Conservation (phyloP, 2,329 filamentous ascomycete species). For the Aschersonia sp. region DNA sequence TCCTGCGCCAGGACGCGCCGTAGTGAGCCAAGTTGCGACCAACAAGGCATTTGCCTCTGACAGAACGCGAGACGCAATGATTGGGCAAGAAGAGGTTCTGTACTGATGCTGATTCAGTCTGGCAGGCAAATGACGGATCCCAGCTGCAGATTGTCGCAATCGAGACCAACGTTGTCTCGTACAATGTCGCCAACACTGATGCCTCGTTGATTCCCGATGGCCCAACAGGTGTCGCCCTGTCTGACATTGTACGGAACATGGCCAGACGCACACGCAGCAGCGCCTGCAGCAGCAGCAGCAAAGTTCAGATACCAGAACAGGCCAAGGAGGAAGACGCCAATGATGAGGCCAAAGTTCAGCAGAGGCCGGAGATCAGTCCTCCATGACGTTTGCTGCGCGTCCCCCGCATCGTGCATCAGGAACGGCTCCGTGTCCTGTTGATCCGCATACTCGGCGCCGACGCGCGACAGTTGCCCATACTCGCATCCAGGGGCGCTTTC, state of each 20-base stretch:
- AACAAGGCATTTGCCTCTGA: too few relatives aligned
- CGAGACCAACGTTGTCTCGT: slow-evolving; percentile 26
- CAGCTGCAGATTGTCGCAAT: slow-evolving; percentile 29
- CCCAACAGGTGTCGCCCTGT: slow-evolving; percentile 38
- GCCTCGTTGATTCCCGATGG: slow-evolving; percentile 27
- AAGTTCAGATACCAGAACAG: slow-evolving; percentile 33
- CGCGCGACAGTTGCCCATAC: slow-evolving; percentile 31
- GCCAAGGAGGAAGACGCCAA: slow-evolving; percentile 33
- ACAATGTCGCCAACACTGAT: slow-evolving; percentile 30
- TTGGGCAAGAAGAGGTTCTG: too few relatives aligned
- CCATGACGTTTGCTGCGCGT: slow-evolving; percentile 25
- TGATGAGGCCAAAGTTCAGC: slow-evolving; percentile 42
- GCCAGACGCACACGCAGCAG: slow-evolving; percentile 12
- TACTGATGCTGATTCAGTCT: neutral
- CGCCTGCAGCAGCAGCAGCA: slow-evolving; percentile 7
- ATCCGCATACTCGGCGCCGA: slow-evolving; percentile 15
- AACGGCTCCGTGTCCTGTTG: slow-evolving; percentile 17
- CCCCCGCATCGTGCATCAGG: slow-evolving; percentile 9
- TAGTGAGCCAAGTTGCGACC: too few relatives aligned
- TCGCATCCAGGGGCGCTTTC: slow-evolving; percentile 32
- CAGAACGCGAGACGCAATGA: too few relatives aligned
- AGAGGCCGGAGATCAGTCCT: slow-evolving; percentile 38
- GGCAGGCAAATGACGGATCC: slow-evolving; percentile 32
- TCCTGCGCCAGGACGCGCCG: too few relatives aligned
- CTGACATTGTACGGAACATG: slow-evolving; percentile 24